Percentiles rank a stretch among this genome's conserved stretches.
phyloP scores from a whole-genome alignment of 1,284 basidiomycete genomes.

The Ceratobasidium sp. region DNA sequence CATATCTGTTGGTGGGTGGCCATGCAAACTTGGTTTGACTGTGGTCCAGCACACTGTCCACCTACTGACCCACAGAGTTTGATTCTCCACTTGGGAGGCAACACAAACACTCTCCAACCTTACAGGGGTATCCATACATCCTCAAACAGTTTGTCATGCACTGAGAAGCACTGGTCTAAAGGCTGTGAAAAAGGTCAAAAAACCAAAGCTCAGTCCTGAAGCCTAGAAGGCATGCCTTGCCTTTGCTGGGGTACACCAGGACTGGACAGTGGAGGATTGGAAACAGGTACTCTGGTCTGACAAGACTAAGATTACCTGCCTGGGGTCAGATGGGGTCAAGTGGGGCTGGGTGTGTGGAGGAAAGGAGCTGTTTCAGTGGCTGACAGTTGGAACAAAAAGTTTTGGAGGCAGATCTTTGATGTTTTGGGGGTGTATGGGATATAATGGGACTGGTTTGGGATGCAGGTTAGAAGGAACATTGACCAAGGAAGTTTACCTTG shows the following conservation, averaged over 20 bases:
- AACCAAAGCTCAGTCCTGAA: not conserved
- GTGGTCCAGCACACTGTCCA: not conserved
- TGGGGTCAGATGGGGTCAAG: no score
- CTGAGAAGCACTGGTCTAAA: not conserved
- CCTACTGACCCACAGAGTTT: not conserved
- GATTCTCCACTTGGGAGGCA: not conserved
- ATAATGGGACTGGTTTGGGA: not conserved
- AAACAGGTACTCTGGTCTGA: not conserved
- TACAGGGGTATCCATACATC: not conserved
- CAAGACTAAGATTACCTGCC: no score
- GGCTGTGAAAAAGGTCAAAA: constrained; percentile 8
- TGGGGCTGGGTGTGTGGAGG: no score
- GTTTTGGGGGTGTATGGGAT: no score
- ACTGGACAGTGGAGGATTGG: constrained; percentile 18
- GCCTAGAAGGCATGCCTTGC: not conserved
- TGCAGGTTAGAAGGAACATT: constrained; percentile 6
- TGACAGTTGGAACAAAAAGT: no score
- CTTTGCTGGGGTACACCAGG: not conserved
- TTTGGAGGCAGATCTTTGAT: no score
- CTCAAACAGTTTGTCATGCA: not conserved
- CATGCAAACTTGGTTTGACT: not conserved
- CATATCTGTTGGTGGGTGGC: not conserved
- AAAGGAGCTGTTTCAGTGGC: no score
- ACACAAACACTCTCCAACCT: not conserved
- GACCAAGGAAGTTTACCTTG: not conserved